Percentiles rank a stretch among this genome's conserved stretches.
Conservation (phyloP, 2,329 filamentous ascomycete species). For the Lasiodiplodia hormozganensis region DNA sequence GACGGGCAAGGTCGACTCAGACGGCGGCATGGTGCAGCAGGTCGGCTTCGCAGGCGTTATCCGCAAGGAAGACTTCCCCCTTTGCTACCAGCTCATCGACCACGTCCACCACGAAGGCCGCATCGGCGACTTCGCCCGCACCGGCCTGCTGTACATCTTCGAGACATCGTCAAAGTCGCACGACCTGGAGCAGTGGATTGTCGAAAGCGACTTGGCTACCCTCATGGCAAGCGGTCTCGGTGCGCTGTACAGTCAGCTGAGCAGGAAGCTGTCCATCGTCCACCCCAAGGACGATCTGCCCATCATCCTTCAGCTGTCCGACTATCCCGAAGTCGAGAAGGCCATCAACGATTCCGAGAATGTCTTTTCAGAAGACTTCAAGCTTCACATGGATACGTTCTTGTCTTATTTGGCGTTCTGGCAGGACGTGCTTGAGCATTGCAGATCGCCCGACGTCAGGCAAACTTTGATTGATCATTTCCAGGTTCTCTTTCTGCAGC, state of each 20-base stretch:
- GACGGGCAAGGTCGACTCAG: constrained; percentile 50
- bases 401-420: constrained; percentile 95
- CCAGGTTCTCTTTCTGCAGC: constrained; percentile 93
- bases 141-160: constrained; percentile 92
- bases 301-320: constrained; percentile 84
- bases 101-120: constrained; percentile 96
- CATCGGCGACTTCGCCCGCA: constrained; percentile 93
- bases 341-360: constrained; percentile 72
- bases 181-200: constrained; percentile 90
- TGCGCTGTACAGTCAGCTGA: constrained; percentile 72
- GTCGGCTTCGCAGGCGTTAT: constrained; percentile 83
- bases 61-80: constrained; percentile 87
- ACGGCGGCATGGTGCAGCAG: constrained; percentile 56
- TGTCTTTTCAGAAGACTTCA: constrained; percentile 76
- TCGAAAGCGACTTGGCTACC: constrained; percentile 94
- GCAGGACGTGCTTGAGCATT: constrained; percentile 98
- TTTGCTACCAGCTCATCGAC: constrained; percentile 95
- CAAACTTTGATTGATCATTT: constrained; percentile 95
- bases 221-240: constrained; percentile 96
- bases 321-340: constrained; percentile 77
- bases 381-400: constrained; percentile 89
- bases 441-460: constrained; percentile 88
- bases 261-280: constrained; percentile 79
- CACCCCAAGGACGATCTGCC: constrained; percentile 78
- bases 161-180: constrained; percentile 87